Percentiles rank a stretch among this genome's conserved stretches.
Conservation (phyloP, 352 stramenopile species). For the Phytophthora citricola region DNA sequence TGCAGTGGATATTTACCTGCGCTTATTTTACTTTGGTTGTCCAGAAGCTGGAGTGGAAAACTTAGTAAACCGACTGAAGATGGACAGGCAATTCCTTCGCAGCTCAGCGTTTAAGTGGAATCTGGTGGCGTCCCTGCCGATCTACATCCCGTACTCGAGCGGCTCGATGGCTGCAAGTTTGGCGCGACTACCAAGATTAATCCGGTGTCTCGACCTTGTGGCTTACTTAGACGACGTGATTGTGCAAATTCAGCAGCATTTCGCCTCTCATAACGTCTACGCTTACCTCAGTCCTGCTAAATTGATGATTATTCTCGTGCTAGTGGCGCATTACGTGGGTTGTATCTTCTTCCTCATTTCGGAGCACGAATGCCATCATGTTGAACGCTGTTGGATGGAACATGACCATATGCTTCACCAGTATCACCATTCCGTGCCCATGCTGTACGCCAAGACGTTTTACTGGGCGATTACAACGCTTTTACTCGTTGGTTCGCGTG, state of each 20-base stretch:
- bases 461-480: conserved; percentile 81
- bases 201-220: conserved; percentile 63
- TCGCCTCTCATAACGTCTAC: conserved; percentile 71
- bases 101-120: conserved; percentile 57
- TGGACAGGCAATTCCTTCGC: conserved; percentile 47
- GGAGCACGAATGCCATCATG: conserved; percentile 53
- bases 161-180: conserved; percentile 43
- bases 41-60: conserved; percentile 53
- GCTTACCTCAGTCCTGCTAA: conserved; percentile 75
- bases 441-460: conserved; percentile 71
- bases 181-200: conserved; percentile 61
- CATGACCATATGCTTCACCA: conserved; percentile 67
- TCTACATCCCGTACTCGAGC: conserved; percentile 45
- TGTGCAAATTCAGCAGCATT: conserved; percentile 71
- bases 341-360: conserved; percentile 81
- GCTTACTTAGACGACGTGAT: conserved; percentile 69
- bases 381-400: conserved; percentile 61
- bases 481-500: conserved; percentile 61
- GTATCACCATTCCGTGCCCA: conserved; percentile 55
- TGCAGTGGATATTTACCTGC: conserved; percentile 67
- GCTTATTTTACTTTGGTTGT: conserved; percentile 69
- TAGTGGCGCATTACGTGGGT: conserved; percentile 65
- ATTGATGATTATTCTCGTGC: conserved; percentile 71
- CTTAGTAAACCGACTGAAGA: conserved; percentile 42
- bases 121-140: conserved; percentile 56